A percentile compares a stretch with the other conserved stretches of the same genome.
These are phyloP conservation scores for Boletus reticuloceps DNA, from an alignment of 768 basidiomycete species.

Conservation along the genomic window DNA sequence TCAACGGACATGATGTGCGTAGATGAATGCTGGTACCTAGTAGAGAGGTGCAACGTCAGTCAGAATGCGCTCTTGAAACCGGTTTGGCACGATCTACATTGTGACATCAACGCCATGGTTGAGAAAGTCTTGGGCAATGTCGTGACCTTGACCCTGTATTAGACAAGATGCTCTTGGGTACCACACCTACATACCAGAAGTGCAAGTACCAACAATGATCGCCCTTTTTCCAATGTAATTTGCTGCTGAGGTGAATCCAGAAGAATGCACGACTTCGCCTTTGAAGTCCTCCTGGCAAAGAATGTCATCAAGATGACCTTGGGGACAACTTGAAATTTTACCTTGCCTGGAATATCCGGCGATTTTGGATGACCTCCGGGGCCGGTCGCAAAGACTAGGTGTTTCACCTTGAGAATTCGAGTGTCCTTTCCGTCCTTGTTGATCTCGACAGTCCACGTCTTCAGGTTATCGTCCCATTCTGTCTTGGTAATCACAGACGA, in stretches of 20 bases:
- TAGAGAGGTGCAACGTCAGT: conserved; percentile 1
- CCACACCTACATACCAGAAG: conserved; percentile 42
- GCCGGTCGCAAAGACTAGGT: conserved; percentile 58
- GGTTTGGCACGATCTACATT: conserved; percentile 14
- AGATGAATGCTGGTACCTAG: conserved; percentile 1
- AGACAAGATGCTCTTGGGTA: background rate
- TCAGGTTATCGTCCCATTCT: conserved; percentile 34
- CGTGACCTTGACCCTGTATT: conserved; percentile 27
- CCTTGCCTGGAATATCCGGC: conserved; percentile 46
- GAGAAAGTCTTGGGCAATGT: conserved; percentile 37
- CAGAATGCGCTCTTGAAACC: background rate
- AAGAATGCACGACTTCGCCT: conserved; percentile 54
- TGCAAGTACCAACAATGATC: conserved; percentile 62
- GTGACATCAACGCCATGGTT: conserved; percentile 30
- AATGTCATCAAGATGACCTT: background rate
- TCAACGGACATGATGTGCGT: background rate
- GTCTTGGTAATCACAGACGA: conserved; percentile 42
- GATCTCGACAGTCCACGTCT: conserved; percentile 47
- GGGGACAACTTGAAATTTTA: conserved; percentile 30
- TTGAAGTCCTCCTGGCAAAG: conserved; percentile 44
- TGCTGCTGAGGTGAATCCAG: conserved; percentile 43
- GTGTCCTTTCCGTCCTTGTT: conserved; percentile 30
- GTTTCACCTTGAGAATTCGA: conserved; percentile 41
- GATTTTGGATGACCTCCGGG: conserved; percentile 43
- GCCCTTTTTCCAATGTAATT: conserved; percentile 61